A percentile compares a stretch with the other conserved stretches of the same genome.
Evolutionary conservation across 352 stramenopile genomes (phyloP).

Genomic region (Pythium utonaiense): DNA sequence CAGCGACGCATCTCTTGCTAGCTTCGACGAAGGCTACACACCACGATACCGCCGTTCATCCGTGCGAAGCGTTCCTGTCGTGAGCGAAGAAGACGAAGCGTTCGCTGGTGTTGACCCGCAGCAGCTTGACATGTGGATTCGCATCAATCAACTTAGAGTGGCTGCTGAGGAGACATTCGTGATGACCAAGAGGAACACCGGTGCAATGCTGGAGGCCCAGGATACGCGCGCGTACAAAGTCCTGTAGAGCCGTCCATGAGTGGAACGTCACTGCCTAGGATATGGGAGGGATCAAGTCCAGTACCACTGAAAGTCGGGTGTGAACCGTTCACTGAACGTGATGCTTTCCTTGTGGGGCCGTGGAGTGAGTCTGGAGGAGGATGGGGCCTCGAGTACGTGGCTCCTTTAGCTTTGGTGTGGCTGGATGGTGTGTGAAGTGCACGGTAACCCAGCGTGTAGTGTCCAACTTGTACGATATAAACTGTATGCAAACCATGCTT

Average conservation of each 20-base stretch:
- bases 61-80: neutral
- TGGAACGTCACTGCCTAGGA: too few species aligned
- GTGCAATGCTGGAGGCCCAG: neutral
- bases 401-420: too few species aligned
- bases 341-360: too few species aligned
- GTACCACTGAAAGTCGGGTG: too few species aligned
- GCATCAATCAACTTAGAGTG: constrained; percentile 11
- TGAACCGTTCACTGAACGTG: too few species aligned
- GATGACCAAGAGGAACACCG: constrained; percentile 2
- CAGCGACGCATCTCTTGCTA: neutral
- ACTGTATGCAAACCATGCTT: too few species aligned
- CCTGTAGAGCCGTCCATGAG: neutral
- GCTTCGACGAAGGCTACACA: neutral
- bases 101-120: neutral
- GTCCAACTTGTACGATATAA: too few species aligned
- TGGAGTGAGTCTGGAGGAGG: too few species aligned
- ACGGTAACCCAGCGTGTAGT: too few species aligned
- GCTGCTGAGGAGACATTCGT: constrained; percentile 6
- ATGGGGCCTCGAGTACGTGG: too few species aligned
- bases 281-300: too few species aligned
- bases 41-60: neutral
- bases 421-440: too few species aligned
- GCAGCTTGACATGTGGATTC: constrained; percentile 4
- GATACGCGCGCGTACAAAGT: neutral
- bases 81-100: constrained; percentile 4